These are phyloP conservation scores for Senna tora DNA, from an alignment of 306 rosid genomes.

Conservation along the genomic window DNA sequence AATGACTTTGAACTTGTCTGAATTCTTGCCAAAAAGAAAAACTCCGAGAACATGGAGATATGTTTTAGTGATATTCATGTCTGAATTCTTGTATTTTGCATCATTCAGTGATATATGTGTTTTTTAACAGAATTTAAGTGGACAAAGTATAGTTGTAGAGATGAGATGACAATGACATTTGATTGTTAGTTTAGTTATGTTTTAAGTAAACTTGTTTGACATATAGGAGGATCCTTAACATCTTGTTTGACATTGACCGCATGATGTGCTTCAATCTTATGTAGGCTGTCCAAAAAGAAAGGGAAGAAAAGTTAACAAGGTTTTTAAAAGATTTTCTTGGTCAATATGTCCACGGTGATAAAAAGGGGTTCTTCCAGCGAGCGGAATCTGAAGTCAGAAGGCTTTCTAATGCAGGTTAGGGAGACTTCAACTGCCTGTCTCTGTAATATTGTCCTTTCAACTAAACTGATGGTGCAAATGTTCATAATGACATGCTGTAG, in stretches of 20 bases:
- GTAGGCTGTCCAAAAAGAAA: conserved; percentile 84
- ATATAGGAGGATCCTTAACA: no score
- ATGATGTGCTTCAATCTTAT: conserved; percentile 32
- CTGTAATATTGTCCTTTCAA: not conserved
- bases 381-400: conserved; percentile 86
- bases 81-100: not conserved
- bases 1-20: not conserved
- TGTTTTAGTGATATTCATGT: no score
- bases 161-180: conserved; percentile 23
- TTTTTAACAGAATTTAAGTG: not conserved
- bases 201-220: no score
- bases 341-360: conserved; percentile 77
- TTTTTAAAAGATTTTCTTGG: conserved; percentile 60
- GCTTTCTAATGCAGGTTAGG: conserved; percentile 79
- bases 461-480: not conserved
- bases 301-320: conserved; percentile 88
- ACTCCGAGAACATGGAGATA: no score
- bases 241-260: not conserved
- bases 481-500: conserved; percentile 18
- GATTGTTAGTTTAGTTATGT: not conserved
- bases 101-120: not conserved
- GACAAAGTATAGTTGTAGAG: not conserved
- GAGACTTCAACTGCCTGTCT: conserved; percentile 26
- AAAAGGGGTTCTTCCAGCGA: conserved; percentile 64
- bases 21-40: not conserved